These are phyloP conservation scores for Entoloma clypeatum DNA, from an alignment of 1,284 basidiomycete species.

Conservation along the genomic window DNA sequence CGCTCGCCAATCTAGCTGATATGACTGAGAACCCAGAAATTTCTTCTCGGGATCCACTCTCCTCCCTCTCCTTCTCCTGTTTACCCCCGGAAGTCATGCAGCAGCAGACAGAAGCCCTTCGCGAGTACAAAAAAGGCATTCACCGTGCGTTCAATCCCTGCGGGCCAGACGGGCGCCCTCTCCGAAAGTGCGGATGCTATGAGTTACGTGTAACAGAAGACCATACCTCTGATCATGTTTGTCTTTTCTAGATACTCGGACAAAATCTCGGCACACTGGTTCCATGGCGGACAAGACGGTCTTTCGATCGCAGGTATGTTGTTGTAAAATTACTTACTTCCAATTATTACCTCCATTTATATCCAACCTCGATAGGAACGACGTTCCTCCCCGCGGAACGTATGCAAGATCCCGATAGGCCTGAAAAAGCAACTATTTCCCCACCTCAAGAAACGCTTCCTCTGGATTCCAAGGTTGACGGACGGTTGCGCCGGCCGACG, in stretches of 20 bases:
- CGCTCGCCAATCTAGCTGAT: slow-evolving; percentile 49
- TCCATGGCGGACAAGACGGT: slow-evolving; percentile 53
- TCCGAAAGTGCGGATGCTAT: slow-evolving; percentile 50
- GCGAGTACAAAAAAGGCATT: slow-evolving; percentile 43
- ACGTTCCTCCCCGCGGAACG: slow-evolving; percentile 24
- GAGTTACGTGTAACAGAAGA: slow-evolving; percentile 7
- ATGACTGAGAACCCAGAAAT: slow-evolving; percentile 47
- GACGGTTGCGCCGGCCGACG: slow-evolving; percentile 15
- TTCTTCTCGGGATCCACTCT: slow-evolving; percentile 49
- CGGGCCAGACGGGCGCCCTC: slow-evolving; percentile 51
- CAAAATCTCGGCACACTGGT: slow-evolving; percentile 56
- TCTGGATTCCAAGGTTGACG: no score
- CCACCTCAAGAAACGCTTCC: slow-evolving; percentile 12
- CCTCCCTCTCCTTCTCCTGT: slow-evolving; percentile 66
- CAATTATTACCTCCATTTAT: slow-evolving; percentile 1
- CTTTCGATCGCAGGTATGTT: slow-evolving; percentile 49
- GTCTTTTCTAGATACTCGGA: slow-evolving; percentile 46
- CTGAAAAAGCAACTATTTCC: slow-evolving; percentile 19
- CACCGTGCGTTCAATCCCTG: slow-evolving; percentile 54
- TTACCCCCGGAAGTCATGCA: slow-evolving; percentile 47
- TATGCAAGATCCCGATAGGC: slow-evolving; percentile 22
- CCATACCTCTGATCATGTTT: slow-evolving; percentile 5
- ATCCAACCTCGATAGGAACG: slow-evolving; percentile 14
- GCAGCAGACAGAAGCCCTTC: slow-evolving; percentile 48
- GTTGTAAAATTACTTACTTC: slow-evolving; percentile 1